phyloP scores from a whole-genome alignment of 257 asterid genomes.

The Cruciata laevipes region DNA sequence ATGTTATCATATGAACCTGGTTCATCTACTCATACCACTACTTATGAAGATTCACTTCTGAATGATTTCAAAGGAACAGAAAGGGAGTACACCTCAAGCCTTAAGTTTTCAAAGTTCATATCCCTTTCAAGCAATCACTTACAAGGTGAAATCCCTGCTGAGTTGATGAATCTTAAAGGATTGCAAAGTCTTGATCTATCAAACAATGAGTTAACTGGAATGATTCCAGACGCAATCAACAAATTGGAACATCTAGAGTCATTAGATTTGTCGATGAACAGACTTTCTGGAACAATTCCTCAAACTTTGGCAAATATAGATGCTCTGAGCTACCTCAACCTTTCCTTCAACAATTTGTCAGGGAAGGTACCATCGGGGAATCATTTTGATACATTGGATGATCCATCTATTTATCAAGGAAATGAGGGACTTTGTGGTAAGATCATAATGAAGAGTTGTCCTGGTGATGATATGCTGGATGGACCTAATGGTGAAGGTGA shows the following conservation, averaged over 20 bases:
- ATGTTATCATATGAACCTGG: not conserved
- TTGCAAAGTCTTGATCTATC: not conserved
- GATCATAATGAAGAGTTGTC: not conserved
- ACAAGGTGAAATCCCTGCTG: not conserved
- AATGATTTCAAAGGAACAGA: not conserved
- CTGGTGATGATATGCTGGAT: not conserved
- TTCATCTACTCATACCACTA: rapidly evolving
- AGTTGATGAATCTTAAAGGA: not conserved
- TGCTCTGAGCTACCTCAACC: not conserved
- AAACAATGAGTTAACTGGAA: not conserved
- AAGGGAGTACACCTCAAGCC: not conserved
- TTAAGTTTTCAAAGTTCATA: not conserved
- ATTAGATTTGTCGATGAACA: not conserved
- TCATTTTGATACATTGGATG: not conserved
- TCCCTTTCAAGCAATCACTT: not conserved
- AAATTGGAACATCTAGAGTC: not conserved
- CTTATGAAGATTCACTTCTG: not conserved
- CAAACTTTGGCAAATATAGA: not conserved
- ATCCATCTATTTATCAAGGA: not conserved
- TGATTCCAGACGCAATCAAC: not conserved
- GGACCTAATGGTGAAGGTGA: not conserved
- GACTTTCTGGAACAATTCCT: not conserved
- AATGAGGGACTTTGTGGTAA: not conserved
- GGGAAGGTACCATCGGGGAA: not conserved
- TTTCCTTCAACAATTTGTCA: not conserved